phyloP scores from a whole-genome alignment of 164 flowering plant genomes.

The Dillenia turbinata region DNA sequence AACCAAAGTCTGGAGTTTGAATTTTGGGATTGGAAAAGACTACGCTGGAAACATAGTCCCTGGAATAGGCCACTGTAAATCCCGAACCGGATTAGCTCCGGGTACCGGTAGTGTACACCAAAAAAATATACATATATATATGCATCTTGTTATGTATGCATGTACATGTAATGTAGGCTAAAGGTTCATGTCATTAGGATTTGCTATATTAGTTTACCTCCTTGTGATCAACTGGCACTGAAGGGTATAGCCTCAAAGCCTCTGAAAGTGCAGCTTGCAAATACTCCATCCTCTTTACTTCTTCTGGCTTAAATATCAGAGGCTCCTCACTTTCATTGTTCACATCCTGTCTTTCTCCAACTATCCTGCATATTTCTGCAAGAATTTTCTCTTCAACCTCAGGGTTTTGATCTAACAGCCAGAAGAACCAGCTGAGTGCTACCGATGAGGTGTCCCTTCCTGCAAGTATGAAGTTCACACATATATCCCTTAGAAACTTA shows the following conservation, averaged over 20 bases:
- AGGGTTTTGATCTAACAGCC: conserved; percentile 61
- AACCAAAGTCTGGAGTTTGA: too few relatives aligned
- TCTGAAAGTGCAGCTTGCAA: conserved; percentile 90
- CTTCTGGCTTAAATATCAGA: conserved; percentile 61
- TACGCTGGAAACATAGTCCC: too few relatives aligned
- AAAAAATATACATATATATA: too few relatives aligned
- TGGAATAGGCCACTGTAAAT: too few relatives aligned
- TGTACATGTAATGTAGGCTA: too few relatives aligned
- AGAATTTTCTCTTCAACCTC: conserved; percentile 59
- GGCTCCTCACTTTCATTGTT: neutral
- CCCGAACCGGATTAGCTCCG: too few relatives aligned
- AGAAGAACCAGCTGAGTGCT: conserved; percentile 92
- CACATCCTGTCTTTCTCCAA: conserved; percentile 27
- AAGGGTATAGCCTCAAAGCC: conserved; percentile 84
- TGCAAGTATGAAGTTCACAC: conserved; percentile 87
- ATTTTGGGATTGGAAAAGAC: too few relatives aligned
- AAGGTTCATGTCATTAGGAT: too few relatives aligned
- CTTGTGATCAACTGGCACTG: conserved; percentile 91
- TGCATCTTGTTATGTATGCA: too few relatives aligned
- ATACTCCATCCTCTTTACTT: conserved; percentile 90
- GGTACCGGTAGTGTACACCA: too few relatives aligned
- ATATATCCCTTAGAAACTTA: conserved; percentile 75
- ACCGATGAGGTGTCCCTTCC: conserved; percentile 96
- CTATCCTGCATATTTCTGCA: conserved; percentile 44
- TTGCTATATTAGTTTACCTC: conserved; percentile 45